phyloP scores from a whole-genome alignment of 768 basidiomycete genomes.

The Hericium alpestre region DNA sequence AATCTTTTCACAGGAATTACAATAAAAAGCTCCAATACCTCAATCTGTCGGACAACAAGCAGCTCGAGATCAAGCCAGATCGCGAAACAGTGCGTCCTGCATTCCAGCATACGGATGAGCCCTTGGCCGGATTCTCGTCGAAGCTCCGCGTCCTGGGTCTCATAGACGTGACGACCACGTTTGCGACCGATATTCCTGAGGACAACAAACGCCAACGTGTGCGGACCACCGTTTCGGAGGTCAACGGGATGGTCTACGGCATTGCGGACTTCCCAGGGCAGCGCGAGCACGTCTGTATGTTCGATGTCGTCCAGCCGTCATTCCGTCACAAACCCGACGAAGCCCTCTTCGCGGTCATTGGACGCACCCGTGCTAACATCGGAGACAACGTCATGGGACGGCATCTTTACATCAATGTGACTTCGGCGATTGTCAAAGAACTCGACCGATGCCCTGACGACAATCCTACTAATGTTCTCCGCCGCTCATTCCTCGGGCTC shows the following conservation, averaged over 20 bases:
- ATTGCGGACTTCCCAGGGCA: constrained; percentile 86
- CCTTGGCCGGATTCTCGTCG: not conserved
- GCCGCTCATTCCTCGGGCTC: constrained; percentile 78
- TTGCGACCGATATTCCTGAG: constrained; percentile 54
- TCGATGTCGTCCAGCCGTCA: constrained; percentile 84
- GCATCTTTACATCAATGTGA: constrained; percentile 69
- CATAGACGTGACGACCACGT: constrained; percentile 83
- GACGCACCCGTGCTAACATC: constrained; percentile 51
- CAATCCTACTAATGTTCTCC: constrained; percentile 62
- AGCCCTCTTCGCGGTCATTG: constrained; percentile 95
- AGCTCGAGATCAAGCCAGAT: constrained; percentile 87
- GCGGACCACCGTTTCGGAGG: constrained; percentile 78
- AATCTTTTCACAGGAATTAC: constrained; percentile 65
- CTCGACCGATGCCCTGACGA: constrained; percentile 33
- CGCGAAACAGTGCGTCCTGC: constrained; percentile 45
- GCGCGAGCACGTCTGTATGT: constrained; percentile 74
- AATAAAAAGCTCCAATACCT: constrained; percentile 88
- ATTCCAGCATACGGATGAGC: constrained; percentile 74
- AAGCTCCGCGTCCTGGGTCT: constrained; percentile 74
- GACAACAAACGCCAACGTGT: constrained; percentile 85
- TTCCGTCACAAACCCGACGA: constrained; percentile 70
- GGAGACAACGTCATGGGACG: constrained; percentile 66
- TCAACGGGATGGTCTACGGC: constrained; percentile 90
- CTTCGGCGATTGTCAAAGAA: constrained; percentile 46
- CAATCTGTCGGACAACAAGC: constrained; percentile 94